phyloP scores from a whole-genome alignment of 371 early-diverging fungal genomes.

The Homolaphlyctis polyrhiza region DNA sequence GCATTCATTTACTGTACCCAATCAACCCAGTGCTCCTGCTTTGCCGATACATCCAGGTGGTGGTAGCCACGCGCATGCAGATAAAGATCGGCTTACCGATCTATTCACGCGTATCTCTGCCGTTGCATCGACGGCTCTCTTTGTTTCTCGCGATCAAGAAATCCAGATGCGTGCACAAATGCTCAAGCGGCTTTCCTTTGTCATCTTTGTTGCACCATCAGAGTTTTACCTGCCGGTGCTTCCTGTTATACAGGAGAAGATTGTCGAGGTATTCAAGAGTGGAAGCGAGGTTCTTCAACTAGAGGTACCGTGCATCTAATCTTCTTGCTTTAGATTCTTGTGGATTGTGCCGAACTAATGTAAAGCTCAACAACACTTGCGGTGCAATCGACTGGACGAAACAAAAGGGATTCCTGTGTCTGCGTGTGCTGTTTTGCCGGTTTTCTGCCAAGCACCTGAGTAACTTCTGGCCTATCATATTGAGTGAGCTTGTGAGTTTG shows the following conservation, averaged over 20 bases:
- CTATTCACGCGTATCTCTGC: slow-evolving; percentile 56
- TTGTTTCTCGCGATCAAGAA: slow-evolving; percentile 81
- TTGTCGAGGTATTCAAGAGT: slow-evolving; percentile 79
- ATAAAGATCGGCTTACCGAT: slow-evolving; percentile 4
- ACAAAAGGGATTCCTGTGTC: slow-evolving; percentile 70
- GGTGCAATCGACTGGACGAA: no score
- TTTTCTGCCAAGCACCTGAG: slow-evolving; percentile 73
- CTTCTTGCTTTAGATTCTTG: background rate
- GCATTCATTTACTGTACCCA: no score
- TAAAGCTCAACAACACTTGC: background rate
- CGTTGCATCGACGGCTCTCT: slow-evolving; percentile 64
- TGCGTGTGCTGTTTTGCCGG: slow-evolving; percentile 74
- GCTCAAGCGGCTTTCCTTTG: slow-evolving; percentile 71
- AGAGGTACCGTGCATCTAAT: slow-evolving; percentile 44
- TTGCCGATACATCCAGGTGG: no score
- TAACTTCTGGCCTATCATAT: slow-evolving; percentile 85
- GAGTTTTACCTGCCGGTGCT: slow-evolving; percentile 79
- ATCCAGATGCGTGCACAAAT: slow-evolving; percentile 59
- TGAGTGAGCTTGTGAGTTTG: slow-evolving; percentile 77
- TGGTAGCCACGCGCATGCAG: no score
- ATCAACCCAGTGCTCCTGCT: no score
- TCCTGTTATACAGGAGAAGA: slow-evolving; percentile 80
- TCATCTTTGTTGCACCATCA: slow-evolving; percentile 65
- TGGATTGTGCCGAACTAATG: background rate
- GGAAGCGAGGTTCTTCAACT: slow-evolving; percentile 65